These are phyloP conservation scores for Yarrowia keelungensis DNA, from an alignment of 805 yeast genomes.

Conservation along the genomic window DNA sequence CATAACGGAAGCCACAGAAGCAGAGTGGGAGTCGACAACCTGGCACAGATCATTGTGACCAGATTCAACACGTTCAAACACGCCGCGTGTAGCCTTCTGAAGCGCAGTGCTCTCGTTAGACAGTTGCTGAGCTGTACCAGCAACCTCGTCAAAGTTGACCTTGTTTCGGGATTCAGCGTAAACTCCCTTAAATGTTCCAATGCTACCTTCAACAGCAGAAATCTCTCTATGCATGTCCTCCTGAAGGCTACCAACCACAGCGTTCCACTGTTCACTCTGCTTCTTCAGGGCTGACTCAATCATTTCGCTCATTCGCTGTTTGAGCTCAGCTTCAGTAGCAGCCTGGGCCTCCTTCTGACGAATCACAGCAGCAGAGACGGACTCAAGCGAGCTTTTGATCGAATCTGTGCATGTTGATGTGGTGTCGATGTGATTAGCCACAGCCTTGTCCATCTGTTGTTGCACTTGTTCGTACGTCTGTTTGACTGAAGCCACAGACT, in stretches of 20 bases:
- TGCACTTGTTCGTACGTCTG: background rate
- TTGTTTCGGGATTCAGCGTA: background rate
- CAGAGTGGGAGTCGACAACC: background rate
- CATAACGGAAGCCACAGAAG: conserved; percentile 16
- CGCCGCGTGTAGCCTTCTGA: conserved; percentile 1
- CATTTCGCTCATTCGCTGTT: conserved; percentile 20
- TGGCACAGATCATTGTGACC: background rate
- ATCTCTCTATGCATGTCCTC: conserved; percentile 6
- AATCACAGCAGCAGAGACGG: background rate
- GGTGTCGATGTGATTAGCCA: background rate
- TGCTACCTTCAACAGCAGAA: conserved; percentile 9
- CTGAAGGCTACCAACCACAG: background rate
- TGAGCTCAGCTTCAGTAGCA: conserved; percentile 19
- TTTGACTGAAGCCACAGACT: background rate
- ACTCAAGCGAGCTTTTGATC: conserved; percentile 6
- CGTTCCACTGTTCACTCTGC: conserved; percentile 17
- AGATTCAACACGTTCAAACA: background rate
- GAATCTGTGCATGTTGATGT: background rate
- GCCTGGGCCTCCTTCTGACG: conserved; percentile 19
- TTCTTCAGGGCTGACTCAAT: conserved; percentile 19
- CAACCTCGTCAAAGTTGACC: conserved; percentile 1
- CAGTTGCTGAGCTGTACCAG: background rate
- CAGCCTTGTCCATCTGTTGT: conserved; percentile 1
- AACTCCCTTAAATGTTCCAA: background rate
- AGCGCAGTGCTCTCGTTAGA: background rate